Conservation (phyloP, 371 early-diverging fungal species). For the Syncephalastrum monosporum region DNA sequence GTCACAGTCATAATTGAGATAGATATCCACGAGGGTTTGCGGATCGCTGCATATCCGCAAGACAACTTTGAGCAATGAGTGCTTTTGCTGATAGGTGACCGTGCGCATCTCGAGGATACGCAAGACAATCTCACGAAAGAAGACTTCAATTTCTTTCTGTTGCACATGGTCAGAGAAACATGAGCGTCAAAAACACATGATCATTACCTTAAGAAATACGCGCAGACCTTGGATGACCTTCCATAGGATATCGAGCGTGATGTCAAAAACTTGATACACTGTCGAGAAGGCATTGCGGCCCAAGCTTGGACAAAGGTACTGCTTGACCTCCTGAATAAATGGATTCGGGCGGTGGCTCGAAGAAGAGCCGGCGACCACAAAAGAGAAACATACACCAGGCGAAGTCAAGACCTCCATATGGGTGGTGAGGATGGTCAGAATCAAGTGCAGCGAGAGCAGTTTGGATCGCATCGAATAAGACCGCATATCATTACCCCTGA, state of each 20-base stretch:
- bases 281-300: constrained; percentile 77
- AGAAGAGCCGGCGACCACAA: too few species aligned
- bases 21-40: constrained; percentile 90
- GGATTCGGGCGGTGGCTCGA: constrained; percentile 32
- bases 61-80: constrained; percentile 46
- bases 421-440: constrained; percentile 55
- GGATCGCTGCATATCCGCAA: constrained; percentile 69
- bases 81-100: constrained; percentile 52
- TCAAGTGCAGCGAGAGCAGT: constrained; percentile 60
- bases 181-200: background rate
- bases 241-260: constrained; percentile 81
- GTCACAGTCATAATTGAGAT: constrained; percentile 96
- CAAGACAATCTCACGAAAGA: constrained; percentile 71
- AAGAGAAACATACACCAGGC: constrained; percentile 30
- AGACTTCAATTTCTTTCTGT: constrained; percentile 70
- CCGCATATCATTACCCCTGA: constrained; percentile 49
- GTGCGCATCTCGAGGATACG: constrained; percentile 70
- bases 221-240: constrained; percentile 69
- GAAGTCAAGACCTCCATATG: constrained; percentile 60
- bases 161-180: background rate
- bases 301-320: constrained; percentile 79
- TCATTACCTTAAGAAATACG: constrained; percentile 61
- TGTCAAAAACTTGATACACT: constrained; percentile 81
- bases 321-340: constrained; percentile 80
- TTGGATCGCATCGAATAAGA: constrained; percentile 66